Conservation (phyloP, 805 yeast genomes). For the Lipomyces oligophaga region DNA sequence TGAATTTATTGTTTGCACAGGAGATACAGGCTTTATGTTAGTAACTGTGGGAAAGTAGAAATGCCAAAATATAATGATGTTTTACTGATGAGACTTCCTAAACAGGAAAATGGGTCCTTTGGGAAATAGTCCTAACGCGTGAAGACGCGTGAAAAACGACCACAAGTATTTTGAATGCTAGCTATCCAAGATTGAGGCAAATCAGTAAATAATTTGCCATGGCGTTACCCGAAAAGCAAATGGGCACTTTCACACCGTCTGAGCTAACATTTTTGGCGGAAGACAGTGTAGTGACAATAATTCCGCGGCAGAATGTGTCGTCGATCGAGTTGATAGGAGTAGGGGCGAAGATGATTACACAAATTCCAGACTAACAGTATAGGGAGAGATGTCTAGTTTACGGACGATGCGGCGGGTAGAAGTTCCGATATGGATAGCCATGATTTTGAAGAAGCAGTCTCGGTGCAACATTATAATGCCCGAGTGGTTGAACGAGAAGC, state of each 20-base stretch:
- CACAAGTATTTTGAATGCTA: too few relatives aligned
- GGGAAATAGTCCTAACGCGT: too few relatives aligned
- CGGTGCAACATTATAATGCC: constrained; percentile 86
- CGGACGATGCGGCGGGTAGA: constrained; percentile 63
- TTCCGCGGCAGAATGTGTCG: constrained; percentile 74
- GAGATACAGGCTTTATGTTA: too few relatives aligned
- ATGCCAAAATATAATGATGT: too few relatives aligned
- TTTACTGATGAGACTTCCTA: too few relatives aligned
- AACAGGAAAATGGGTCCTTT: too few relatives aligned
- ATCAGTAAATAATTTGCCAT: too few relatives aligned
- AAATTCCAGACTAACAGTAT: constrained; percentile 26
- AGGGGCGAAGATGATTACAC: constrained; percentile 31
- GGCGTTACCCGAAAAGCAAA: constrained; percentile 59
- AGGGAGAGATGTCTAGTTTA: constrained; percentile 52
- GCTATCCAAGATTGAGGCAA: too few relatives aligned
- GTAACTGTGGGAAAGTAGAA: too few relatives aligned
- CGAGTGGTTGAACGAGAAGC: constrained; percentile 63
- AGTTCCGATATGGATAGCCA: constrained; percentile 85
- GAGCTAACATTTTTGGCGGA: constrained; percentile 86
- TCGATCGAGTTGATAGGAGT: constrained; percentile 63
- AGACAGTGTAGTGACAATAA: constrained; percentile 63
- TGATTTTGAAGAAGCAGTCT: constrained; percentile 75
- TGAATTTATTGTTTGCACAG: too few relatives aligned
- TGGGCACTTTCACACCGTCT: constrained; percentile 60
- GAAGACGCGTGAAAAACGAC: too few relatives aligned